Base-by-base conservation (phyloP, 306 rosid species). In the Pterocarpus macrocarpus region DNA sequence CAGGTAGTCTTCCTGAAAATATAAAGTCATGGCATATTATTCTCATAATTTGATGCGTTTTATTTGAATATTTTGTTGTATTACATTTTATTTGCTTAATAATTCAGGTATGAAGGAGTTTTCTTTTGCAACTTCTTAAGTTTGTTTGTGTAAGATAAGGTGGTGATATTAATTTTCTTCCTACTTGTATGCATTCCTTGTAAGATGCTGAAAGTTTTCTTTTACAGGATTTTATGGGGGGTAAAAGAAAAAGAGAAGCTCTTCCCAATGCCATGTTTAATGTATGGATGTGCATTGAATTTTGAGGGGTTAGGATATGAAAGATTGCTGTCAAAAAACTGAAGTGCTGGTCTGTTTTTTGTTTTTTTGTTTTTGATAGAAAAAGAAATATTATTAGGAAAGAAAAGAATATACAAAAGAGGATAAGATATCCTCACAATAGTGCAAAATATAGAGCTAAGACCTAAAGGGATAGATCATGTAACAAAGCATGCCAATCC, bases 1-100 rank as follows among this genome's bases (percentile, higher is more conserved):
- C 94, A 93, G 99, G 99, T 93, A 74, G 39, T 84, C 69, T 82
- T 76, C 80, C 14, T 79, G 47, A 58, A 66, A 72, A 28, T 83
- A 80, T 28, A 59, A 49, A 28, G 55, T 77, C 34, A 12, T 76
- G 63, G 70, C 73, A 68, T 43, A 43, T 55, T 73, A 61, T 73
- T 72, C 52, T 61, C 38, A 38, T 64, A 71, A 45, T 86, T 35
- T 59, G 62, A 59, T 75, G 76, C 36, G 15, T 56, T 69, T 80
- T 39, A 44, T 65, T 3, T 67, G 67, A 64, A 28, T 50, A 43
- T 65, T 39, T 49, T 67, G 4, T 49, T 78, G 38, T 69, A 12
- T 59, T 44, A 53, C 49, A 9, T 9, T 2, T 2, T 47, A 8
- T 47, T 71, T 34, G 17, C 66, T 74, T 77, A 53, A 73, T 47